Evolutionary conservation across 192 early-diverging fungal genomes (phyloP).

Genomic region (Spinellus fusiger): DNA sequence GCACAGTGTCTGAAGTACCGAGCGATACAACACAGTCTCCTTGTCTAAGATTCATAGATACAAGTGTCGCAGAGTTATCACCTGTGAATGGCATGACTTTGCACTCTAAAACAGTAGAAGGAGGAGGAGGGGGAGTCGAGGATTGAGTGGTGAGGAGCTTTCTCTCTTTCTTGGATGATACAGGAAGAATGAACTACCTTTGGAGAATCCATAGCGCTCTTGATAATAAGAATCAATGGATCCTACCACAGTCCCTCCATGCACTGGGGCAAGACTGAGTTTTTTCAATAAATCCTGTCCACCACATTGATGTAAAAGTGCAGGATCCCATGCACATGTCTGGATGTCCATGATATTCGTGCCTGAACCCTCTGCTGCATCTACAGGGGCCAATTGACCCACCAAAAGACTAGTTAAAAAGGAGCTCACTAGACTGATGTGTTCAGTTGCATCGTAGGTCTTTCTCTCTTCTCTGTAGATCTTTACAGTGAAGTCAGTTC

Average conservation of each 20-base stretch:
- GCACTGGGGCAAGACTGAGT: slow-evolving; percentile 38
- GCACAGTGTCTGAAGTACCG: slow-evolving; percentile 77
- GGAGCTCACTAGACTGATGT: slow-evolving; percentile 70
- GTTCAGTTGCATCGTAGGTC: slow-evolving; percentile 40
- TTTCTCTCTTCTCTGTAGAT: slow-evolving; percentile 31
- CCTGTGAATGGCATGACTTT: slow-evolving; percentile 65
- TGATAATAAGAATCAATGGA: slow-evolving; percentile 55
- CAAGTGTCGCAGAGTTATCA: slow-evolving; percentile 72
- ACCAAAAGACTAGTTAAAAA: slow-evolving; percentile 62
- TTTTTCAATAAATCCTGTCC: slow-evolving; percentile 31
- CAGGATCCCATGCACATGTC: slow-evolving; percentile 45
- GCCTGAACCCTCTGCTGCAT: slow-evolving; percentile 70
- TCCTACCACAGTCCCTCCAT: slow-evolving; percentile 40
- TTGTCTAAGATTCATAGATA: slow-evolving; percentile 43
- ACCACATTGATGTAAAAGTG: slow-evolving; percentile 36
- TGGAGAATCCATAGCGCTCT: slow-evolving; percentile 54
- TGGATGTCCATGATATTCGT: slow-evolving; percentile 76
- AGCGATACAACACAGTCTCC: slow-evolving; percentile 66
- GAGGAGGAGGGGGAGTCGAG: too few species aligned
- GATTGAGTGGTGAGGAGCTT: not conserved
- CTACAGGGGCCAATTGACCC: slow-evolving; percentile 52
- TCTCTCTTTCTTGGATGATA: not conserved
- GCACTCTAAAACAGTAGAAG: slow-evolving; percentile 32
- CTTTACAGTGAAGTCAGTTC: slow-evolving; percentile 9
- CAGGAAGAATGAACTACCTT: slow-evolving; percentile 33